Percentiles rank a stretch among this genome's conserved stretches.
These are phyloP conservation scores for Colletotrichum neosansevieriae DNA, from an alignment of 2,329 filamentous ascomycete species.

Conservation along the genomic window DNA sequence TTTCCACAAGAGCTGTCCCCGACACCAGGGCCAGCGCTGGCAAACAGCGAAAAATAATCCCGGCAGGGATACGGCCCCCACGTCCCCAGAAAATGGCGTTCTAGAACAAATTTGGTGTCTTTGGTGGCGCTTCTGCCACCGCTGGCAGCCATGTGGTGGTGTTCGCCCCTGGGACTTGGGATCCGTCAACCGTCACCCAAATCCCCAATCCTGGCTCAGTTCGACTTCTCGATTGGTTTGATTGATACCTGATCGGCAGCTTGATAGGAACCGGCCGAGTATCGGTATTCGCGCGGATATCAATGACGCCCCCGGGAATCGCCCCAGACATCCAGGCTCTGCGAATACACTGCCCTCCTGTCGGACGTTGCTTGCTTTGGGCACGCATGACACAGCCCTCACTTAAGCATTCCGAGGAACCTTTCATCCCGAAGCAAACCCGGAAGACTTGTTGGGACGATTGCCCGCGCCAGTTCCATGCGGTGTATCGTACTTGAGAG, in stretches of 20 bases:
- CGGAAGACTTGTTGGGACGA: slow-evolving; percentile 35
- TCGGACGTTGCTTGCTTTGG: neutral
- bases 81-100: slow-evolving; percentile 39
- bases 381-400: slow-evolving; percentile 8
- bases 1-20: neutral
- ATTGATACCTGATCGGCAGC: neutral
- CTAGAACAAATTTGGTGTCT: slow-evolving; percentile 39
- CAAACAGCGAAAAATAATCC: slow-evolving; percentile 34
- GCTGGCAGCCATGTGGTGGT: no score
- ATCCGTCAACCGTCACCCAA: slow-evolving; percentile 25
- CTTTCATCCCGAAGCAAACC: slow-evolving; percentile 30
- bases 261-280: slow-evolving; percentile 30
- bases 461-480: slow-evolving; percentile 23
- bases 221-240: slow-evolving; percentile 6
- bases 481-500: slow-evolving; percentile 12
- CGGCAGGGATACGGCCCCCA: slow-evolving; percentile 38
- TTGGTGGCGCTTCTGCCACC: slow-evolving; percentile 10
- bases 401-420: slow-evolving; percentile 13
- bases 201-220: slow-evolving; percentile 13
- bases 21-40: neutral
- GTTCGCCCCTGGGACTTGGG: slow-evolving; percentile 32
- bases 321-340: neutral
- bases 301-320: neutral
- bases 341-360: neutral
- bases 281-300: slow-evolving; percentile 23